phyloP scores from a whole-genome alignment of 352 stramenopile genomes.

The Globisporangium spinosum region DNA sequence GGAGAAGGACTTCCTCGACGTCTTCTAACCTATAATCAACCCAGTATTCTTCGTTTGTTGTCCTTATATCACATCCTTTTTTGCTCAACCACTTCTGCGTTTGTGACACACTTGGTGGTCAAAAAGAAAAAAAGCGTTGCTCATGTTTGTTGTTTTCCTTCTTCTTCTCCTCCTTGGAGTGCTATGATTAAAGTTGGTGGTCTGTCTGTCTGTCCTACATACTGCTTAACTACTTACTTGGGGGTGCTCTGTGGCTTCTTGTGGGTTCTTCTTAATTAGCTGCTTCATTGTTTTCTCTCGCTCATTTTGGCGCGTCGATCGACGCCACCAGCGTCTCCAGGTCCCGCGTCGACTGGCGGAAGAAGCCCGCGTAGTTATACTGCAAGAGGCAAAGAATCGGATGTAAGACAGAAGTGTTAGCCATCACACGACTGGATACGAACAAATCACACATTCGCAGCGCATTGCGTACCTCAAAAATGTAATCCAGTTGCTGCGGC shows the following conservation, averaged over 20 bases:
- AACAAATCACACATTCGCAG: neutral
- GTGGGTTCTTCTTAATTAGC: neutral
- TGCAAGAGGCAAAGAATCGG: conserved; percentile 22
- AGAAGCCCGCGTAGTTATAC: conserved; percentile 87
- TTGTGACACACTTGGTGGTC: neutral
- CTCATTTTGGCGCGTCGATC: conserved; percentile 39
- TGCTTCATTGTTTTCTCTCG: neutral
- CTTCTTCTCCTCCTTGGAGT: neutral
- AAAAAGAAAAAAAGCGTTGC: neutral
- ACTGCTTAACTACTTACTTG: conserved; percentile 6
- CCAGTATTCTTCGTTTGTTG: neutral
- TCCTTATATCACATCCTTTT: neutral
- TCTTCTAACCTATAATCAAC: conserved; percentile 32
- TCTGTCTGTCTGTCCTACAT: neutral
- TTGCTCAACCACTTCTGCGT: neutral
- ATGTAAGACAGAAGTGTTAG: conserved; percentile 2
- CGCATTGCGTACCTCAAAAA: conserved; percentile 70
- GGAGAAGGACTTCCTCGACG: conserved; percentile 48
- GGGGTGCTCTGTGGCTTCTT: neutral
- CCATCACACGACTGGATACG: neutral
- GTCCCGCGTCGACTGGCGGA: conserved; percentile 73
- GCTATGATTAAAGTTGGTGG: conserved; percentile 1
- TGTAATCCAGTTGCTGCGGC: conserved; percentile 82
- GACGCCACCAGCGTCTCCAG: conserved; percentile 59
- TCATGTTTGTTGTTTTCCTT: neutral